Percentiles rank a stretch among this genome's conserved stretches.
phyloP scores from a whole-genome alignment of 352 stramenopile genomes.

The Phytophthora crassamura region DNA sequence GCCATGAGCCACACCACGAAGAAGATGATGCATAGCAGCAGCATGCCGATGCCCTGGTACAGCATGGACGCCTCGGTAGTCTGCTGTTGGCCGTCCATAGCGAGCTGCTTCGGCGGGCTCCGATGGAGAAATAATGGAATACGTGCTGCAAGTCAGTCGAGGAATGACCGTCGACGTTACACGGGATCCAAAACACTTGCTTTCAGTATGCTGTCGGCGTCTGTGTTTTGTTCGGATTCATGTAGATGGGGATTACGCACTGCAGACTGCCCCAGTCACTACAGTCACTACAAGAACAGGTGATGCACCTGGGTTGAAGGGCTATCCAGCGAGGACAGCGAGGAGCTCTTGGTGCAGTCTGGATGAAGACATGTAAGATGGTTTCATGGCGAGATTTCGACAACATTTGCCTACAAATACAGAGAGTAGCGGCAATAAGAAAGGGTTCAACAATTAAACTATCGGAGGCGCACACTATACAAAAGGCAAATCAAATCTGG shows the following conservation, averaged over 20 bases:
- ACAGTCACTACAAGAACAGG: too few species aligned
- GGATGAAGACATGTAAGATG: too few species aligned
- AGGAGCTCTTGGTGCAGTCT: too few species aligned
- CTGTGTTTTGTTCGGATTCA: constrained; percentile 9
- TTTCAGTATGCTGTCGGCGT: constrained; percentile 14
- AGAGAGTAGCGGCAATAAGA: too few species aligned
- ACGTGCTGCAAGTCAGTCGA: constrained; percentile 20
- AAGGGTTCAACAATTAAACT: too few species aligned
- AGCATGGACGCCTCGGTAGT: constrained; percentile 52
- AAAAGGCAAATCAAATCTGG: too few species aligned
- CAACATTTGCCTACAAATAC: too few species aligned
- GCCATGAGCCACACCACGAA: constrained; percentile 60
- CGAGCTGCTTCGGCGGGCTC: not conserved
- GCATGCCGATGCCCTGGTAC: constrained; percentile 65
- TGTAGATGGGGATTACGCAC: constrained; percentile 18
- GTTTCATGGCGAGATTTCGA: too few species aligned
- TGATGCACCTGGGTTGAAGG: too few species aligned
- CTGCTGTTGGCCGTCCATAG: constrained; percentile 31
- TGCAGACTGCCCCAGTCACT: too few species aligned
- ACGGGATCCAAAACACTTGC: constrained; percentile 13
- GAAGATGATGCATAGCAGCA: constrained; percentile 62
- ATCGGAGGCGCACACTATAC: too few species aligned
- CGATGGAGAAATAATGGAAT: not conserved
- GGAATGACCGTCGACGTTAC: constrained; percentile 12
- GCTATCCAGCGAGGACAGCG: too few species aligned